Conservation (phyloP, 345 rosid species). For the Gossypium sturtianum region DNA sequence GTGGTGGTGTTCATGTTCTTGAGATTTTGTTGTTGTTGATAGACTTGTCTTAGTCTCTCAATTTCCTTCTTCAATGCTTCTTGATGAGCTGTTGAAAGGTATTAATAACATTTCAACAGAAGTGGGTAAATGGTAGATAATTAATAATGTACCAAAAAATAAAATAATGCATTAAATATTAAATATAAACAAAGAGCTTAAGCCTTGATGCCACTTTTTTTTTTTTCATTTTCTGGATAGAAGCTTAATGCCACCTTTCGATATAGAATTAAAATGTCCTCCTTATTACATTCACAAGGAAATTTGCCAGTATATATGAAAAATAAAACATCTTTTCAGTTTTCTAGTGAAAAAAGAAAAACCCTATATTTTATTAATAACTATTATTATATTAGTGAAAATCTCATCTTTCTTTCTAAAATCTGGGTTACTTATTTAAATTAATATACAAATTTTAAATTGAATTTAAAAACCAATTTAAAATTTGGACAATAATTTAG, state of each 20-base stretch:
- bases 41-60: conserved; percentile 54
- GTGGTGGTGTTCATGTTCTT: conserved; percentile 29
- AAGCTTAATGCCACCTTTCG: neutral
- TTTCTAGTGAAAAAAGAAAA: too few species aligned
- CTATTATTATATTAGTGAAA: too few species aligned
- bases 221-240: neutral
- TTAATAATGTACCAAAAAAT: neutral
- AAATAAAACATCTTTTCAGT: too few species aligned
- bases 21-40: conserved; percentile 48
- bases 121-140: neutral
- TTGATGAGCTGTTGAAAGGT: conserved; percentile 51
- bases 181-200: neutral
- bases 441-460: too few species aligned
- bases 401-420: too few species aligned
- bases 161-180: neutral
- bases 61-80: conserved; percentile 65
- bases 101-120: neutral
- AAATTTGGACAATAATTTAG: too few species aligned
- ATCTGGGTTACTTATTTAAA: too few species aligned
- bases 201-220: neutral
- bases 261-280: neutral
- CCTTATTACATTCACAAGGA: neutral
- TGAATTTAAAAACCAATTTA: too few species aligned
- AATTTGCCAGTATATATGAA: neutral
- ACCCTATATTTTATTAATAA: too few species aligned